phyloP scores from a whole-genome alignment of 2,329 filamentous ascomycete genomes.

The Fusarium sp. region DNA sequence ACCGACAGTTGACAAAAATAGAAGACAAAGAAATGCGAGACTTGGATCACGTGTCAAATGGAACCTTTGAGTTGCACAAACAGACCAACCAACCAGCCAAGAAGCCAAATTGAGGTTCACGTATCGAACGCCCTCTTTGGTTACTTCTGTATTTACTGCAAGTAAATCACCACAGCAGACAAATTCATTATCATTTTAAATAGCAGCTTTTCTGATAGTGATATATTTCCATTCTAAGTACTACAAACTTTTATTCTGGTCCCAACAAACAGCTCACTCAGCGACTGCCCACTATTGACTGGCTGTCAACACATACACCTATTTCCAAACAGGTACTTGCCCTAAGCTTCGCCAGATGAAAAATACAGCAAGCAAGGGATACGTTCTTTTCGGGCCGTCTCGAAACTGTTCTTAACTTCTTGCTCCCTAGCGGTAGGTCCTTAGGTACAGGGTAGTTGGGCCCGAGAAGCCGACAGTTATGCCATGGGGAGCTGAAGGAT shows the following conservation, averaged over 20 bases:
- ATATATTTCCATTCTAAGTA: rapidly evolving
- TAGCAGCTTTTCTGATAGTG: rapidly evolving
- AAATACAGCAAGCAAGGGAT: no score
- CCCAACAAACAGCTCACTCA: not conserved
- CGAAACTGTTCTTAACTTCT: not conserved
- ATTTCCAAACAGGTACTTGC: rapidly evolving
- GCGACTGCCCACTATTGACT: no score
- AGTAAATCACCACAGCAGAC: rapidly evolving
- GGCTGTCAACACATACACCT: rapidly evolving
- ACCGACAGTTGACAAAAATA: not conserved
- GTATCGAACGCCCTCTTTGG: not conserved
- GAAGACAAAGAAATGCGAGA: not conserved
- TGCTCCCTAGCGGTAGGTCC: not conserved
- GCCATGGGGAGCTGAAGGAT: not conserved
- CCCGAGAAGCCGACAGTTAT: not conserved
- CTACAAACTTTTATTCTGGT: no score
- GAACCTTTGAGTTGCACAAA: not conserved
- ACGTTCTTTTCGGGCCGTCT: not conserved
- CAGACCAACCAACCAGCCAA: not conserved
- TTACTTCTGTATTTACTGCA: not conserved
- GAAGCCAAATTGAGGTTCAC: not conserved
- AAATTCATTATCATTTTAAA: rapidly evolving
- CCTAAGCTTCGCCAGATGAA: rapidly evolving
- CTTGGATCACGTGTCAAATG: not conserved
- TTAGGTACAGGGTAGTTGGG: not conserved